Base-by-base conservation (phyloP, 306 rosid genomes). In the Mimosa bimucronata region DNA sequence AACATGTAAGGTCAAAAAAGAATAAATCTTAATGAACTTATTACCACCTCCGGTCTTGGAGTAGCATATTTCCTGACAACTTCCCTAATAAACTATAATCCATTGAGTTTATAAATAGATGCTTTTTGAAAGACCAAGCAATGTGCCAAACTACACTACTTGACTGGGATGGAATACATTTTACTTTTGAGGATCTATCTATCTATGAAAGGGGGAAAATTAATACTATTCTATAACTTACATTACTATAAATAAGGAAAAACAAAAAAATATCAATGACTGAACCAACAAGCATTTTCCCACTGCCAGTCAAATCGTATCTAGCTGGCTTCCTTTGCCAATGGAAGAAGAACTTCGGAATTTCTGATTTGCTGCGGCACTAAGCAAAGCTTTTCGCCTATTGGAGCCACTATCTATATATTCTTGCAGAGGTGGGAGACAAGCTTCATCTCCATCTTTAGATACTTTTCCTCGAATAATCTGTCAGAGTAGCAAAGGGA, bases 361-460 rank as follows among this genome's bases (percentile, higher is more conserved):
- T 15, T 5, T 23, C 55, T 6, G 74, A 23, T 70, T 44, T 70
- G 23, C 23, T 42, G 5, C 74, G 18, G 30, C 23, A 26, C 74
- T 14, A 23, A 69, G 74, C 7, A 71, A 48, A 38, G 61, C 60
- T 71, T 71, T 71, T 18, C 28, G 26, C 76, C 76, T 46, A 18
- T 30, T 71, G 42, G 42, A 15, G 23, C 38, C 28, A 29, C 76
- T 71, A 29, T 71, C 62, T n/a, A 28, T 28, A 18, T 71, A 71
- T 48, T 71, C 76, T 48, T 71, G 76, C 42, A 71, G 40, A 1
- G 76, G 76, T 71, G 76, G 76, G 48, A 71, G 76, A 28, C 61
- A 7, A n/a, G 28, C 5, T 48, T 71, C 42, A 46, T 71, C 76
- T 71, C 44, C 60, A 26, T 45, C 76, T 71, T 46, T 71, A 18